phyloP scores from a whole-genome alignment of 345 rosid species.

The Fremontodendron californicum region DNA sequence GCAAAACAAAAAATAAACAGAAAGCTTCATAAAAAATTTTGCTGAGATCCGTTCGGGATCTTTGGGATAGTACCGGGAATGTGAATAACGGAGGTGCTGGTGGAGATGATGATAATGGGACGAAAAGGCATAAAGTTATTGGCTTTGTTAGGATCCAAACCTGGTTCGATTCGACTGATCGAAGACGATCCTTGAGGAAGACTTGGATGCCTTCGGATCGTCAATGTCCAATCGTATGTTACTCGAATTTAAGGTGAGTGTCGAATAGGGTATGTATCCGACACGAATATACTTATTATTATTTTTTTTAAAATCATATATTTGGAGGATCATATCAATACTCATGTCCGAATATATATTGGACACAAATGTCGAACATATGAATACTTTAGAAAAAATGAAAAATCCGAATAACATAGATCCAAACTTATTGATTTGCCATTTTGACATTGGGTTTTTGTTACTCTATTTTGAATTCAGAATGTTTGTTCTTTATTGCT shows the following conservation, averaged over 20 bases:
- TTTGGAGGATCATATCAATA: too few relatives aligned
- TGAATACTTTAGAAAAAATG: too few relatives aligned
- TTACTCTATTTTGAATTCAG: neutral
- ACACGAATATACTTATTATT: too few relatives aligned
- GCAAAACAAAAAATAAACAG: too few relatives aligned
- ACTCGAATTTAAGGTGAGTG: too few relatives aligned
- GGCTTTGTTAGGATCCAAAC: conserved; percentile 90
- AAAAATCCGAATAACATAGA: too few relatives aligned
- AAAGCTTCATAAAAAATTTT: too few relatives aligned
- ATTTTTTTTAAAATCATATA: too few relatives aligned
- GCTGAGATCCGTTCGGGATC: conserved; percentile 56
- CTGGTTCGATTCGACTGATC: conserved; percentile 61
- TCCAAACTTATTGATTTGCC: neutral
- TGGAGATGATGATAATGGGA: conserved; percentile 12
- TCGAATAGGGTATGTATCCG: too few relatives aligned
- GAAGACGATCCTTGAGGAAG: conserved; percentile 66
- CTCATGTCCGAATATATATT: too few relatives aligned
- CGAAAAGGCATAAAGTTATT: conserved; percentile 67
- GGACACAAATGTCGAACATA: too few relatives aligned
- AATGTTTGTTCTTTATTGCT: neutral
- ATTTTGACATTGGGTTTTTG: neutral
- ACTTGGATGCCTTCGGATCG: conserved; percentile 94
- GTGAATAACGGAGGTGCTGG: conserved; percentile 8
- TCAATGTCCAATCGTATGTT: too few relatives aligned
- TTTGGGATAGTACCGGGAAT: conserved; percentile 46